These are phyloP conservation scores for Gynochthodes officinalis DNA, from an alignment of 257 asterid genomes.

Conservation along the genomic window DNA sequence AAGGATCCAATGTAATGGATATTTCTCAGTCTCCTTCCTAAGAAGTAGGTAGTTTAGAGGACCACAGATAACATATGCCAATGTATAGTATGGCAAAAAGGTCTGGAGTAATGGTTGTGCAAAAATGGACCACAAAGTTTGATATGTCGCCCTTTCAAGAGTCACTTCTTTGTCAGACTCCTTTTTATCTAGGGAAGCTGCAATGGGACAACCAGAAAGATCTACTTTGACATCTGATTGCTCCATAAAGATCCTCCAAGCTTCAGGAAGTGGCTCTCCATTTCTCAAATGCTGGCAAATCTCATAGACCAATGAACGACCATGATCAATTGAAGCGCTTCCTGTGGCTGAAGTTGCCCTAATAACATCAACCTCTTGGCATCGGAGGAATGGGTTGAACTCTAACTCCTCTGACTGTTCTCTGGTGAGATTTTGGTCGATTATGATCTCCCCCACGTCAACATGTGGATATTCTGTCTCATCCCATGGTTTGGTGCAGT, in stretches of 20 bases:
- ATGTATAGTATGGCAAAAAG: conserved; percentile 55
- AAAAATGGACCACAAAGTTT: conserved; percentile 59
- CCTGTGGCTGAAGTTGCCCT: conserved; percentile 70
- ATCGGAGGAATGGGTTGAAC: conserved; percentile 68
- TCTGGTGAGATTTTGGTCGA: conserved; percentile 50
- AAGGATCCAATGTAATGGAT: conserved; percentile 50
- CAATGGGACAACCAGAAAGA: conserved; percentile 78
- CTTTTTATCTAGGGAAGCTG: conserved; percentile 27
- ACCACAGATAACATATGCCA: conserved; percentile 40
- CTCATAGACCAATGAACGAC: conserved; percentile 73
- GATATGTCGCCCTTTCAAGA: conserved; percentile 51
- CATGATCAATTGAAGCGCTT: conserved; percentile 88
- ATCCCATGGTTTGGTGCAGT: conserved; percentile 85
- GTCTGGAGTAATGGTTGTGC: conserved; percentile 73
- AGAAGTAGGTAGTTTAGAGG: conserved; percentile 43
- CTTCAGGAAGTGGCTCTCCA: conserved; percentile 68
- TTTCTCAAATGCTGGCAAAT: conserved; percentile 82
- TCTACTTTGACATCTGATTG: conserved; percentile 83
- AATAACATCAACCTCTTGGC: conserved; percentile 68
- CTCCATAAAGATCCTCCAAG: conserved; percentile 76
- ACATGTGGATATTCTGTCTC: conserved; percentile 54
- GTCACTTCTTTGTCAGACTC: conserved; percentile 36
- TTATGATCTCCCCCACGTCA: conserved; percentile 58
- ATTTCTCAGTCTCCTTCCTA: conserved; percentile 24
- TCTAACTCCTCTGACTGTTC: conserved; percentile 63